Conservation (phyloP, 352 stramenopile species). For the Peronospora farinosa region DNA sequence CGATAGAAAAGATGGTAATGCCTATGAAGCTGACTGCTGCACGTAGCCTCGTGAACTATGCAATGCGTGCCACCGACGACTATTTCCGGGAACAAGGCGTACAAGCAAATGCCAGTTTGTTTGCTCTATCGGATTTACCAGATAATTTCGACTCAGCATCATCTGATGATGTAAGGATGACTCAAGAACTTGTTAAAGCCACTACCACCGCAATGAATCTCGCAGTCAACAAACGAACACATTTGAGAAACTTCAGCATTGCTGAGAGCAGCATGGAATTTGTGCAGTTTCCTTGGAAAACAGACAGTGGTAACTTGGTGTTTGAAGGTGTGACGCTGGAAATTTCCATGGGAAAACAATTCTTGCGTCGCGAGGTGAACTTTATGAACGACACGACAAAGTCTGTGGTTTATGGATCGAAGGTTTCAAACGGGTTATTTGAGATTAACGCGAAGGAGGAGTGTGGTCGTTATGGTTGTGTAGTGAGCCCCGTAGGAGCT, state of each 20-base stretch:
- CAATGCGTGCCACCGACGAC: slow-evolving; percentile 34
- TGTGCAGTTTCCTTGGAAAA: slow-evolving; percentile 23
- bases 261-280: slow-evolving; percentile 32
- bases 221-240: slow-evolving; percentile 18
- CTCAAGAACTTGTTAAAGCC: slow-evolving; percentile 20
- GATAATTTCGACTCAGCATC: slow-evolving; percentile 11
- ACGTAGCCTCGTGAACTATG: slow-evolving; percentile 24
- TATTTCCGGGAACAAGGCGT: slow-evolving; percentile 37
- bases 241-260: slow-evolving; percentile 32
- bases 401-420: slow-evolving; percentile 27
- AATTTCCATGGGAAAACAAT: slow-evolving; percentile 29
- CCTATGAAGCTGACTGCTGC: slow-evolving; percentile 28
- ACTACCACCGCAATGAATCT: slow-evolving; percentile 23
- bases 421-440: slow-evolving; percentile 25
- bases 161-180: slow-evolving; percentile 18
- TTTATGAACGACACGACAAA: slow-evolving; percentile 32
- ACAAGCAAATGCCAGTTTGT: slow-evolving; percentile 18
- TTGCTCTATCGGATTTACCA: slow-evolving; percentile 22
- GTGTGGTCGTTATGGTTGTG: slow-evolving; percentile 38
- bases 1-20: slow-evolving; percentile 10
- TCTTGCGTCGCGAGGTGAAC: slow-evolving; percentile 31
- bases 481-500: slow-evolving; percentile 36
- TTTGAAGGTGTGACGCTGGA: slow-evolving; percentile 47
- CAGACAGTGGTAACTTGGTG: slow-evolving; percentile 21
- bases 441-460: slow-evolving; percentile 59